Evolutionary conservation across 1,284 basidiomycete genomes (phyloP).

Genomic region (Butyriboletus appendiculatus): DNA sequence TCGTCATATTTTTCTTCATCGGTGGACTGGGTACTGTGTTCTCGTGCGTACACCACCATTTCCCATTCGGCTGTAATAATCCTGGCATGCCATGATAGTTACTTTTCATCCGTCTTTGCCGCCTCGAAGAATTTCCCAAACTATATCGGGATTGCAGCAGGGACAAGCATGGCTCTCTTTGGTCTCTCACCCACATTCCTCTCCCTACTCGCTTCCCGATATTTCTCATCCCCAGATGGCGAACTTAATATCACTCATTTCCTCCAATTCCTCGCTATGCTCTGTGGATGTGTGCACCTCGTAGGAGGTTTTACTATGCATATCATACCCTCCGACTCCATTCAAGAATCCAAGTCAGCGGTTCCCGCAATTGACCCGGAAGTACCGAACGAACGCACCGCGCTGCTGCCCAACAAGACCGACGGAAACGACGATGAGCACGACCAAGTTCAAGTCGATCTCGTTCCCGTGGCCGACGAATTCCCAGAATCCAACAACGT

Average conservation of each 20-base stretch:
- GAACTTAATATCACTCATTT: constrained; percentile 59
- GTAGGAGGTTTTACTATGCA: constrained; percentile 51
- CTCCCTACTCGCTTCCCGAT: constrained; percentile 60
- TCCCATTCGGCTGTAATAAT: background rate
- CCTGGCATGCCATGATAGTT: constrained; percentile 42
- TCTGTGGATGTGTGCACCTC: constrained; percentile 54
- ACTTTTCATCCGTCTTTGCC: constrained; percentile 74
- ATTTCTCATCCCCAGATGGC: constrained; percentile 51
- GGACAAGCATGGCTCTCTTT: constrained; percentile 67
- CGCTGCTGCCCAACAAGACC: constrained; percentile 39
- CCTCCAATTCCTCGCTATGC: constrained; percentile 55
- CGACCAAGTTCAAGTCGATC: constrained; percentile 16
- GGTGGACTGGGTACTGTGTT: constrained; percentile 67
- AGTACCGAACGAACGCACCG: constrained; percentile 43
- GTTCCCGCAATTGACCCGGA: constrained; percentile 35
- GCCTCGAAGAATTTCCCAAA: constrained; percentile 67
- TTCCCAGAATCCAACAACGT: constrained; percentile 34
- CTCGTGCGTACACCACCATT: constrained; percentile 51
- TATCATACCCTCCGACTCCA: constrained; percentile 18
- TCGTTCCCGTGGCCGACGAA: constrained; percentile 30
- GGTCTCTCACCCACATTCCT: constrained; percentile 76
- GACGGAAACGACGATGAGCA: constrained; percentile 10
- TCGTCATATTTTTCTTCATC: constrained; percentile 61
- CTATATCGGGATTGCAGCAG: constrained; percentile 65
- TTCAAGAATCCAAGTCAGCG: constrained; percentile 30